Base-by-base conservation (phyloP, 225 moss, liverwort and hornwort genomes). In the Marchantia paleacea region DNA sequence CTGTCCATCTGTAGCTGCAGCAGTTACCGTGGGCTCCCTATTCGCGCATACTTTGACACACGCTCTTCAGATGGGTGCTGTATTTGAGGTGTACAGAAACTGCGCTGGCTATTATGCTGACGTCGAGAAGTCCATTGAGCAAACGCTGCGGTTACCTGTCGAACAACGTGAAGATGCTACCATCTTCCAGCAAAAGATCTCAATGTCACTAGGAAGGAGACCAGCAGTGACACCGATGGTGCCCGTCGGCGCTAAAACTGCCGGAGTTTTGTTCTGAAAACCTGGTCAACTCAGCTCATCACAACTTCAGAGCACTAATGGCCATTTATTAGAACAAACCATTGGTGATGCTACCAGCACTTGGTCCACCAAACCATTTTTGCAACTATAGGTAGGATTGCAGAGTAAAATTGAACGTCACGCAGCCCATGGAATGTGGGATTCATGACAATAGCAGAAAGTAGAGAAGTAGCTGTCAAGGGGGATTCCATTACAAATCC, bases 41-140 rank as follows among this genome's bases (percentile, higher is more conserved):
- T 39, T 39, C 39, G 26, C 30, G 51, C 71, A 76, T 29, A 82
- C 79, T 5, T 3, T 80, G 62, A 70, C 85, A 0, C 79, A 85
- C 26, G 78, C 75, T 72, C 29, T 72, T n/a, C 82, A 82, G 30
- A 48, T 82, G 5, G 85, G 85, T 8, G 82, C 82, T 16, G 79
- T 71, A 0, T 80, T 67, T 14, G 85, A 85, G 63, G 75, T 79
- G 0, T 80, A 82, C 14, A 79, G 82, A 10, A 82, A 82, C 49
- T 82, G 82, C 60, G 85, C 85, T 7, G 82, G 82, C 19, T 85
- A 79, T 10, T 79, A 85, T 58, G 55, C 55, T 39, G 39, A 2
- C 2, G 39, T 39, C 5, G 82, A 80, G 60, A 63, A 70, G 6
- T 79, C 80, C 11, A 85, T 82, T 53, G 69, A 77, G 47, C 69